A percentile compares a stretch with the other conserved stretches of the same genome.
phyloP scores from a whole-genome alignment of 768 basidiomycete genomes.

The Leccinum truebloodii region DNA sequence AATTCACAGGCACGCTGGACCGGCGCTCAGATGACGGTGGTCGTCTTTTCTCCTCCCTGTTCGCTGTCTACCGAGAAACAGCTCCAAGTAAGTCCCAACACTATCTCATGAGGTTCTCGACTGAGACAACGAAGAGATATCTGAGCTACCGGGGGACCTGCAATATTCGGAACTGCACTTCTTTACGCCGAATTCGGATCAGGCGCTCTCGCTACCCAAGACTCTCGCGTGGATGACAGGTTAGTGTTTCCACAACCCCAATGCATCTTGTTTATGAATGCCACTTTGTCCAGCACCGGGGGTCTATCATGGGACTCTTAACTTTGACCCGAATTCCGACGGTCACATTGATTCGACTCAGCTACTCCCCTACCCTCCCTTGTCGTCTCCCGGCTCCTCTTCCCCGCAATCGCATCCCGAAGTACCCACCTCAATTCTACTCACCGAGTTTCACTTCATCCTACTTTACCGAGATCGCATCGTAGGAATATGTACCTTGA shows the following conservation, averaged over 20 bases:
- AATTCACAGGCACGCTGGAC: slow-evolving; percentile 74
- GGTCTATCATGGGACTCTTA: slow-evolving; percentile 81
- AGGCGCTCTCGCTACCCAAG: slow-evolving; percentile 68
- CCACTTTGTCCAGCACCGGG: slow-evolving; percentile 61
- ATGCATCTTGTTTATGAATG: slow-evolving; percentile 5
- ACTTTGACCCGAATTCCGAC: slow-evolving; percentile 67
- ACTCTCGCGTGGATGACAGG: slow-evolving; percentile 92
- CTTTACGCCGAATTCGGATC: slow-evolving; percentile 69
- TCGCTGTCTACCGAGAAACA: slow-evolving; percentile 70
- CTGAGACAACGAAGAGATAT: slow-evolving; percentile 63
- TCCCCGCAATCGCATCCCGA: slow-evolving; percentile 30
- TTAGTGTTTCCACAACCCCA: slow-evolving; percentile 32
- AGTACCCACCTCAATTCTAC: slow-evolving; percentile 70
- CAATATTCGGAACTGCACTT: slow-evolving; percentile 80
- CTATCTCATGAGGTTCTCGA: slow-evolving; percentile 1
- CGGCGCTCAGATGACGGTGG: slow-evolving; percentile 73
- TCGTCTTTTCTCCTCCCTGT: slow-evolving; percentile 73
- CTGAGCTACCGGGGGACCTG: slow-evolving; percentile 83
- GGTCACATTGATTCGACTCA: slow-evolving; percentile 77
- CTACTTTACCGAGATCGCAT: slow-evolving; percentile 80
- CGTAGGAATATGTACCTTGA: slow-evolving; percentile 73
- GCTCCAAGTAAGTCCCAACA: slow-evolving; percentile 69
- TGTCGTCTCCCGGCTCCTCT: slow-evolving; percentile 31
- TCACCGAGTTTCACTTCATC: slow-evolving; percentile 93
- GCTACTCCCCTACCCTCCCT: slow-evolving; percentile 72